A percentile compares a stretch with the other conserved stretches of the same genome.
Evolutionary conservation across 2,329 filamentous ascomycete species (phyloP).

Genomic region (Xylaria sp.): DNA sequence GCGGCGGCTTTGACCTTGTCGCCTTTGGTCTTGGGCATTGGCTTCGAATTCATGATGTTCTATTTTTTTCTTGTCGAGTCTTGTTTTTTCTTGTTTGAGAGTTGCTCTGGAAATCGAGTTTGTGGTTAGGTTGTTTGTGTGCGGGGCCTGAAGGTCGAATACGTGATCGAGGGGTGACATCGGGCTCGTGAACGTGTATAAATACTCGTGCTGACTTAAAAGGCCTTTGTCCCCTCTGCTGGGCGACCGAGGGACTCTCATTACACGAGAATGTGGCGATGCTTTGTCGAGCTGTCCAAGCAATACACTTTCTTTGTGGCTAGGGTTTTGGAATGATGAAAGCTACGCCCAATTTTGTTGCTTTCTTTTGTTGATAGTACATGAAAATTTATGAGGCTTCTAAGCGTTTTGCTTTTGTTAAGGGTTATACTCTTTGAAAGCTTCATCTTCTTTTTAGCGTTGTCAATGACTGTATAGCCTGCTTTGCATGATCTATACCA

Average conservation of each 20-base stretch:
- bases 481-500: not conserved
- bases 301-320: not conserved
- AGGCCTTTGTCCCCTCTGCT: not conserved
- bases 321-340: not conserved
- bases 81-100: not conserved
- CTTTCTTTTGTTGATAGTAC: not conserved
- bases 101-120: not conserved
- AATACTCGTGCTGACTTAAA: not conserved
- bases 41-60: not conserved
- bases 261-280: not conserved
- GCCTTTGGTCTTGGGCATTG: not conserved
- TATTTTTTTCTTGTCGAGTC: not conserved
- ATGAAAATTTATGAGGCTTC: too few species aligned
- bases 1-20: not conserved
- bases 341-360: not conserved
- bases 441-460: too few species aligned
- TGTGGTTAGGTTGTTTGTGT: not conserved
- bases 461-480: not conserved
- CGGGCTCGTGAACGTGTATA: not conserved
- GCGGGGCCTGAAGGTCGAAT: not conserved
- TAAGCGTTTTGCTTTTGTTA: not conserved
- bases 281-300: not conserved
- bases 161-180: not conserved
- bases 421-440: too few species aligned
- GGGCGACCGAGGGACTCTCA: not conserved